Conservation (phyloP, 495 filamentous ascomycete genomes). For the Aspergillus campestris region DNA sequence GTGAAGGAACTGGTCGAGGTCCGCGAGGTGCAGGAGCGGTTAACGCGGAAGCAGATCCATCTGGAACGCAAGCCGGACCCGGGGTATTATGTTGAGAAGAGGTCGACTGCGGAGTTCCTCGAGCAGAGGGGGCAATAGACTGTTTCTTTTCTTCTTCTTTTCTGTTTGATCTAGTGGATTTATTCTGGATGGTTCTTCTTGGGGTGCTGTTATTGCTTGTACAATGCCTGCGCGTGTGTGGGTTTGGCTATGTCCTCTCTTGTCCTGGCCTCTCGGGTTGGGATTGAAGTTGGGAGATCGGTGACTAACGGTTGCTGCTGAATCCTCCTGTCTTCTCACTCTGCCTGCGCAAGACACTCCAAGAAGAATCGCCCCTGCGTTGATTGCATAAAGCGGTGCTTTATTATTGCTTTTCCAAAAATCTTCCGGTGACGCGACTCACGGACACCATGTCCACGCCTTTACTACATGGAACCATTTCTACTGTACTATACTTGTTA, state of each 20-base stretch:
- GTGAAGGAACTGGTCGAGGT: slow-evolving; percentile 94
- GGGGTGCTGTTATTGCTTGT: neutral
- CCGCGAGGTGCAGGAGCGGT: slow-evolving; percentile 63
- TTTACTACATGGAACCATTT: neutral
- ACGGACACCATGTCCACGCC: slow-evolving; percentile 15
- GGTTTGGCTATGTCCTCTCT: no score
- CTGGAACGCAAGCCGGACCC: slow-evolving; percentile 67
- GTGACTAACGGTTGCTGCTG: no score
- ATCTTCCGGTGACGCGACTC: neutral
- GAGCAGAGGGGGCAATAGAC: slow-evolving; percentile 15
- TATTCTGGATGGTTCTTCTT: neutral
- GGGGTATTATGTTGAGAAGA: slow-evolving; percentile 78
- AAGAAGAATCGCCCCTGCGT: slow-evolving; percentile 1
- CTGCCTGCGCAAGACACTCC: neutral
- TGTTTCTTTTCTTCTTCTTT: slow-evolving; percentile 8
- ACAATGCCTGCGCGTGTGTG: neutral
- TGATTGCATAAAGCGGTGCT: slow-evolving; percentile 36
- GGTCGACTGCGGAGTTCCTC: slow-evolving; percentile 21
- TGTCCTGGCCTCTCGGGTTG: neutral
- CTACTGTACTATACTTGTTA: slow-evolving; percentile 30
- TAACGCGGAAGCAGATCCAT: slow-evolving; percentile 66
- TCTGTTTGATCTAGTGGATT: neutral
- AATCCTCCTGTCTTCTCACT: neutral
- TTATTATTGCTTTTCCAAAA: slow-evolving; percentile 10
- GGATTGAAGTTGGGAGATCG: neutral